phyloP scores from a whole-genome alignment of 768 basidiomycete species.

The Chalciporus sphaerocephalus region DNA sequence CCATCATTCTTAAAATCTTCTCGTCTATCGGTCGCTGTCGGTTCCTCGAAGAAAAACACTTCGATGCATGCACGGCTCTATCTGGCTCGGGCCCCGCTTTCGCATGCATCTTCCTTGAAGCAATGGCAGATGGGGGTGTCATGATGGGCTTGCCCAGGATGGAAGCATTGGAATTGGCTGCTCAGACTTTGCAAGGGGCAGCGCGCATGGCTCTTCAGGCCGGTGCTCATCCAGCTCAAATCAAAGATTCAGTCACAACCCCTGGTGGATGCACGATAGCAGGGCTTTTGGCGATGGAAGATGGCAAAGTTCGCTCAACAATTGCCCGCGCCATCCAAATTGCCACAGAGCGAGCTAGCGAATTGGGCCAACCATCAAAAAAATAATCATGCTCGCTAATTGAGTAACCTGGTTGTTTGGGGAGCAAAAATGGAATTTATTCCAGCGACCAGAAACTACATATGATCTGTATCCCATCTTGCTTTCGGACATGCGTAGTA shows the following conservation, averaged over 20 bases:
- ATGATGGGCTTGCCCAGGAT: slow-evolving; percentile 98
- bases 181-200: slow-evolving; percentile 94
- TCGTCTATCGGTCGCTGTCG: slow-evolving; percentile 94
- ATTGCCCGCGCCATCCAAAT: slow-evolving; percentile 94
- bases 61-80: slow-evolving; percentile 96
- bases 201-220: slow-evolving; percentile 91
- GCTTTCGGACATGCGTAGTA: slow-evolving; percentile 35
- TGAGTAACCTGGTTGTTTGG: background rate
- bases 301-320: slow-evolving; percentile 87
- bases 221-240: slow-evolving; percentile 89
- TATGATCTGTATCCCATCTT: slow-evolving; percentile 27
- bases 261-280: slow-evolving; percentile 99
- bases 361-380: slow-evolving; percentile 69
- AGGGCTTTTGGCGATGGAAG: slow-evolving; percentile 91
- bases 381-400: slow-evolving; percentile 30
- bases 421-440: background rate
- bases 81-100: slow-evolving; percentile 97
- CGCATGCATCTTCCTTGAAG: slow-evolving; percentile 93
- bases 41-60: slow-evolving; percentile 97
- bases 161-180: slow-evolving; percentile 91
- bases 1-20: slow-evolving; percentile 88
- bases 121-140: slow-evolving; percentile 98
- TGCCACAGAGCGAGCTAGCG: slow-evolving; percentile 84
- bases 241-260: slow-evolving; percentile 97
- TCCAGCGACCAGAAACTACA: background rate